Conservation (phyloP, 306 rosid genomes). For the Betula pendula region DNA sequence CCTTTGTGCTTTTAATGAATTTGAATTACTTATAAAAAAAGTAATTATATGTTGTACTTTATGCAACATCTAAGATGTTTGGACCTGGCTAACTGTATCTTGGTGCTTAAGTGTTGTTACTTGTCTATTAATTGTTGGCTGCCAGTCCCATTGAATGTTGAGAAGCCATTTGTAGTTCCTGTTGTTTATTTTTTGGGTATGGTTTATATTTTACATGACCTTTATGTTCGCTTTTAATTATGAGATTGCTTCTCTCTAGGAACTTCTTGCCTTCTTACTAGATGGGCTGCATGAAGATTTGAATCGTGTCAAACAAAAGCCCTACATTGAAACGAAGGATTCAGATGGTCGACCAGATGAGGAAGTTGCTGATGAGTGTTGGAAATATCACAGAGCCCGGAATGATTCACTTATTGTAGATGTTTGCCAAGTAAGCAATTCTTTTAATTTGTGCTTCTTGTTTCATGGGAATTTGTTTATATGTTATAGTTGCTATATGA, state of each 20-base stretch:
- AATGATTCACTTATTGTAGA: constrained; percentile 98
- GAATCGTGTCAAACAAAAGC: constrained; percentile 97
- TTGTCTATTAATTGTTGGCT: neutral
- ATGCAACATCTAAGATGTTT: neutral
- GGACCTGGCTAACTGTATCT: neutral
- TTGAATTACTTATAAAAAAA: neutral
- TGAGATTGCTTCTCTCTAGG: constrained; percentile 47
- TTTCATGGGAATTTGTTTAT: constrained; percentile 18
- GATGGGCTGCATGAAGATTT: constrained; percentile 99
- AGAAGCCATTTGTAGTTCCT: constrained; percentile 13
- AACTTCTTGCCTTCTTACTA: constrained; percentile 95
- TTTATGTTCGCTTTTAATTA: constrained; percentile 25
- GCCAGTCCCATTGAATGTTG: neutral
- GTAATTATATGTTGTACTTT: neutral
- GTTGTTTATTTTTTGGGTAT: neutral
- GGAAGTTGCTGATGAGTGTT: constrained; percentile 93
- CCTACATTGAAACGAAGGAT: constrained; percentile 96
- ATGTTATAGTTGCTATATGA: neutral
- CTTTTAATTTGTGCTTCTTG: neutral
- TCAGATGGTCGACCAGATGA: constrained; percentile 84
- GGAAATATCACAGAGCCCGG: constrained; percentile 95
- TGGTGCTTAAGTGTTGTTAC: neutral
- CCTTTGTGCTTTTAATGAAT: too few relatives aligned
- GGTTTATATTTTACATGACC: constrained; percentile 12
- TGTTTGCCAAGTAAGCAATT: constrained; percentile 89